phyloP scores from a whole-genome alignment of 1,284 basidiomycete species.

The Macrocystidia cucumis region DNA sequence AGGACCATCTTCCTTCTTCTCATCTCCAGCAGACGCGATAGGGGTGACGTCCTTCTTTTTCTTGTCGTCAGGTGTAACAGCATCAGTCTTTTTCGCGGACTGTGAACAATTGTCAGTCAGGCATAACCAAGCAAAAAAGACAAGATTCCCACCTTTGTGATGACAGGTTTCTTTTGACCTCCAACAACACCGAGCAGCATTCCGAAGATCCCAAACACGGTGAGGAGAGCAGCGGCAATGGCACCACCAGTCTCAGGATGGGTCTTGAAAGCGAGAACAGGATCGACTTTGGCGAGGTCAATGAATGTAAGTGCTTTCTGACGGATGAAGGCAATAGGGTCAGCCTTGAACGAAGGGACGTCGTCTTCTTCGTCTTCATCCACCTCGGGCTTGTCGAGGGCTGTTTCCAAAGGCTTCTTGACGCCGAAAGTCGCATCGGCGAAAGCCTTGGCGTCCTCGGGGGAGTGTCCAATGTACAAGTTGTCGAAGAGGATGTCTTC shows the following conservation, averaged over 20 bases:
- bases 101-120: constrained; percentile 18
- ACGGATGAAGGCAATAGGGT: constrained; percentile 77
- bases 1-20: constrained; percentile 53
- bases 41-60: constrained; percentile 54
- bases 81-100: constrained; percentile 72
- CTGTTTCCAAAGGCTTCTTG: constrained; percentile 70
- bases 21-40: constrained; percentile 59
- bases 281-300: constrained; percentile 66
- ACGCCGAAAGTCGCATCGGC: constrained; percentile 81
- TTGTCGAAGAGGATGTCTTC: constrained; percentile 96
- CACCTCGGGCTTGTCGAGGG: constrained; percentile 35
- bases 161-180: constrained; percentile 57
- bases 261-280: constrained; percentile 68
- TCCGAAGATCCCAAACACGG: constrained; percentile 78
- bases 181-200: constrained; percentile 75
- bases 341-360: constrained; percentile 52
- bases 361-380: constrained; percentile 50
- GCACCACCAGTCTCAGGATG: constrained; percentile 82
- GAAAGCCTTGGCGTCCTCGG: constrained; percentile 74
- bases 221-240: constrained; percentile 65
- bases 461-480: constrained; percentile 88
- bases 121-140: not conserved
- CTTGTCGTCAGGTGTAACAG: constrained; percentile 55
- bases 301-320: constrained; percentile 68
- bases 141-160: constrained; percentile 42